Base-by-base conservation (phyloP, 371 early-diverging fungal species). In the Cokeromyces recurvatus region DNA sequence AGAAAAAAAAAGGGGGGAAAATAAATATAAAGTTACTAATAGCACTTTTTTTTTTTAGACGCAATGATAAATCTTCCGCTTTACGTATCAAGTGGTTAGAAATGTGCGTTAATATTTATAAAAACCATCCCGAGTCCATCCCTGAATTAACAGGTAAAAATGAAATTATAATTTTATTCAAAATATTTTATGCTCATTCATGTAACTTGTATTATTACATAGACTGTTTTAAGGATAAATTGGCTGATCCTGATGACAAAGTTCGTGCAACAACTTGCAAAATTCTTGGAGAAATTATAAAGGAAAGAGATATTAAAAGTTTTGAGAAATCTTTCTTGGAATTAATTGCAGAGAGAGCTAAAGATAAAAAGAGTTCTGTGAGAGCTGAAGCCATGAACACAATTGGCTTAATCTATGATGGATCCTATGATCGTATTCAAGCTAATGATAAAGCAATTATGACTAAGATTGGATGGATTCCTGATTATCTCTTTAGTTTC, bases 211-310 rank as follows among this genome's bases (percentile, higher is more conserved):
- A 44, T 34, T 31, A 27, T 24, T n/a, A n/a, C 3, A 20, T 50
- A 55, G 86, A 71, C 5, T 68, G 76, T 4, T 58, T 94, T n/a
- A 77, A 65, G 20, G 78, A 82, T 38, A 92, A 89, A 58, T 55
- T 93, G 17, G 58, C 78, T 12, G 98, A 98, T 62, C 89, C 92
- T 0, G 97, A 98, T 45, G 97, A 98, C 25, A 91, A 89, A 55
- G 94, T 98, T 9, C 87, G 98, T 5, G 59, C 79, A 20, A 77
- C 82, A 1, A 82, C 81, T 0, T 86, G 94, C 59, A 80, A 78
- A 53, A 58, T 82, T 1, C 55, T 95, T 16, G 81, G 81, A 8
- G 62, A 73, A 32, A 57, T 95, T 20, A 85, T 82, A 27, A 38
- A 21, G 2, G 78, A 78, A 2, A 53, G 57, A 23, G 62, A 80